Evolutionary conservation across 371 early-diverging fungal species (phyloP), one percentile per base, ranked within the genome.

Genomic region (Circinella minor): DNA sequence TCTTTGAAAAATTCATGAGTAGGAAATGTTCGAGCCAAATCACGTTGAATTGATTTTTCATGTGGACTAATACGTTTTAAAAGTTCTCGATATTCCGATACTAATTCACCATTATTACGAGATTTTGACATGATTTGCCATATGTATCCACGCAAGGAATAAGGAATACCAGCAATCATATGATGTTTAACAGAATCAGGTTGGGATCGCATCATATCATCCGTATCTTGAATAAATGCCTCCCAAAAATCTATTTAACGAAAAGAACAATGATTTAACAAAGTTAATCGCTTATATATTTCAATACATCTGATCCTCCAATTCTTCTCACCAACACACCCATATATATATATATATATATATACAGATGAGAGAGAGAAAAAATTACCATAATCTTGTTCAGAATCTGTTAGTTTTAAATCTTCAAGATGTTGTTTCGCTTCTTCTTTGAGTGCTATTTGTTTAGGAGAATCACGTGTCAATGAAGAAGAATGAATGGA

Each of bases 11-110:
- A 91, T 17, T 87, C 87, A 46, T 92, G 81, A 14, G 75, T 79
- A n/a, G 97, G 97, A 77, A 96, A 97, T 10, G 97, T 94, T 36
- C 96, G 81, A 37, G 94, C 85, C 51, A 98, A 78, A 75, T 98
- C 98, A 7, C 95, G 86, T 65, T 85, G 87, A 61, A 98, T 98
- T 48, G 92, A 77, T 72, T 93, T 93, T 79, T 98, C 97, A 75
- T 93, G 90, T 13, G 90, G 85, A 63, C 95, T 91, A 18, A 87
- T 77, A 66, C 93, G 89, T 63, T 86, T 85, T 36, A 95, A 72
- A 63, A 97, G 84, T 67, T 90, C 90, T 43, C 88, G 77, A 73
- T 95, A 97, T 68, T 91, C 87, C 4, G 86, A 85, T 73, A 95
- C 96, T 66, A 96, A 78, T 61, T 89, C 90, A 27, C 86, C 82